Percentiles rank a stretch among this genome's conserved stretches.
These are phyloP conservation scores for Phytopythium mirpurense DNA, from an alignment of 352 stramenopile genomes.

Conservation along the genomic window DNA sequence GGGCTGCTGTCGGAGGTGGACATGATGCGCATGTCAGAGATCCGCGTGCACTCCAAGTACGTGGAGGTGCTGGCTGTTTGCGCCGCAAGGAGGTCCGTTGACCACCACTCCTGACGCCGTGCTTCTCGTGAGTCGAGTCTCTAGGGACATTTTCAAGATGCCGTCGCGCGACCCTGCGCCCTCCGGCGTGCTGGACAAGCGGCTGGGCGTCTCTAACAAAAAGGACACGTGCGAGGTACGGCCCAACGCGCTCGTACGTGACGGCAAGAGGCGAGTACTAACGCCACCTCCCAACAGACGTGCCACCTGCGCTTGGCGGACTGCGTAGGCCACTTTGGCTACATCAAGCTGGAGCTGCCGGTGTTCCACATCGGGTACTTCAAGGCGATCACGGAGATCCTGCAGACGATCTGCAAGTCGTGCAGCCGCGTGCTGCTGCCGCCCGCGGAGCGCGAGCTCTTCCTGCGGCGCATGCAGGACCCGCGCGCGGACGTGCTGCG, in stretches of 20 bases:
- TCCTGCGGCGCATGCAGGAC: slow-evolving; percentile 88
- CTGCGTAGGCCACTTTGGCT: slow-evolving; percentile 98
- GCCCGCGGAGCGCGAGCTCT: slow-evolving; percentile 83
- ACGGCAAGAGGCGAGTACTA: neutral
- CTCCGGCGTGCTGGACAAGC: slow-evolving; percentile 95
- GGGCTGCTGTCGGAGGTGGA: slow-evolving; percentile 93
- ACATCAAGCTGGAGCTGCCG: slow-evolving; percentile 96
- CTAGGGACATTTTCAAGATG: slow-evolving; percentile 96
- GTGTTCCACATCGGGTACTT: slow-evolving; percentile 99
- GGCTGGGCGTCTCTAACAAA: slow-evolving; percentile 98
- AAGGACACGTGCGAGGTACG: slow-evolving; percentile 90
- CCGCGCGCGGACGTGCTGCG: slow-evolving; percentile 70
- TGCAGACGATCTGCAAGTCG: slow-evolving; percentile 98
- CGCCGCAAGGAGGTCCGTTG: no score
- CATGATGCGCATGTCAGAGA: slow-evolving; percentile 95
- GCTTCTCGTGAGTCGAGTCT: no score
- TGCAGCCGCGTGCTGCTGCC: slow-evolving; percentile 95
- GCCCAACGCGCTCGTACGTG: slow-evolving; percentile 18
- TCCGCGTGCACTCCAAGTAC: slow-evolving; percentile 89
- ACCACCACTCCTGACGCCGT: no score
- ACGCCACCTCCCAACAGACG: slow-evolving; percentile 28
- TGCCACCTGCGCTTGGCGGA: slow-evolving; percentile 92
- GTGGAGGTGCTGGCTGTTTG: neutral
- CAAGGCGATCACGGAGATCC: slow-evolving; percentile 96
- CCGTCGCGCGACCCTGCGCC: slow-evolving; percentile 89